Percentiles rank a stretch among this genome's conserved stretches.
These are phyloP conservation scores for Sisymbrium altissimum DNA, from an alignment of 345 rosid species.

Conservation along the genomic window DNA sequence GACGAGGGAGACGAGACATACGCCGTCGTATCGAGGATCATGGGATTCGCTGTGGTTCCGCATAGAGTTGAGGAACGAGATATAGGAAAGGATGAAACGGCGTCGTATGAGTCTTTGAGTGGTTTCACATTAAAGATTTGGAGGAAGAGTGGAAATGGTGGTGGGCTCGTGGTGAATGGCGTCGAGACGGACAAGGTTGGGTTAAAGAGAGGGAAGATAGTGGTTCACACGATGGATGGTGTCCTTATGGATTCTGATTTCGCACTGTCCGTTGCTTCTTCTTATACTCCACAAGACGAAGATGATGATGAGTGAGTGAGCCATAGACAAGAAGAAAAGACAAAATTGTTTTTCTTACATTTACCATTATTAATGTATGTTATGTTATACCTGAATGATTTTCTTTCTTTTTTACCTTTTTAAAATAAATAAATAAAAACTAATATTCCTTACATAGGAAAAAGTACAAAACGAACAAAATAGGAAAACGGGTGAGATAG, in stretches of 20 bases:
- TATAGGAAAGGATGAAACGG: slow-evolving; percentile 33
- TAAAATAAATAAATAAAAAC: no score
- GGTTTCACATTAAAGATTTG: slow-evolving; percentile 50
- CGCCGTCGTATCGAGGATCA: slow-evolving; percentile 58
- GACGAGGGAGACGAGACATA: slow-evolving; percentile 43
- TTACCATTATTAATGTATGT: no score
- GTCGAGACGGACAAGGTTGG: slow-evolving; percentile 52
- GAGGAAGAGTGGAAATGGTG: slow-evolving; percentile 32
- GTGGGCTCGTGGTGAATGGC: slow-evolving; percentile 56
- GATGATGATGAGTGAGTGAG: not conserved
- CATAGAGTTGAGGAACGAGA: slow-evolving; percentile 36
- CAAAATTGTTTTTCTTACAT: no score
- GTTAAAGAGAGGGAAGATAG: slow-evolving; percentile 46
- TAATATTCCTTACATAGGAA: no score
- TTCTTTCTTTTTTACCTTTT: no score
- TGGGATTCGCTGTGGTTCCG: slow-evolving; percentile 74
- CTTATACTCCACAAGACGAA: slow-evolving; percentile 20
- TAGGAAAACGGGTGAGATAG: no score
- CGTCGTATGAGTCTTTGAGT: slow-evolving; percentile 62
- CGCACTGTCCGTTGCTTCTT: slow-evolving; percentile 53
- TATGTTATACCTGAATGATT: no score
- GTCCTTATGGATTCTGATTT: slow-evolving; percentile 84
- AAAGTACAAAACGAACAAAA: no score
- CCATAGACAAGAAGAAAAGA: not conserved
- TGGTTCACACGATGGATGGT: slow-evolving; percentile 65